A percentile compares a stretch with the other conserved stretches of the same genome.
phyloP scores from a whole-genome alignment of 2,329 filamentous ascomycete species.

The Sphaerostilbella broomeana region DNA sequence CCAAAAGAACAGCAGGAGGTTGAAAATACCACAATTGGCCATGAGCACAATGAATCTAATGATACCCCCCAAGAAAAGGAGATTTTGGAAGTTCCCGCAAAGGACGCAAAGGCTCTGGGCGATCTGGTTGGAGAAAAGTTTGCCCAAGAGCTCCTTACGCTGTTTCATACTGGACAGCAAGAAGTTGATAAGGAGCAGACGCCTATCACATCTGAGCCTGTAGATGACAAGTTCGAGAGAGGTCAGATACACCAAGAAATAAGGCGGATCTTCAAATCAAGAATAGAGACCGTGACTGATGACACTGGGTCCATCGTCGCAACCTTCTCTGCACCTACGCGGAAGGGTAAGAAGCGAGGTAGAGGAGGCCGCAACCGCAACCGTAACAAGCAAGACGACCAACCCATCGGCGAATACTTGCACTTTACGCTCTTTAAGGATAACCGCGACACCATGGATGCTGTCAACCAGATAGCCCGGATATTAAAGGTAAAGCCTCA shows the following conservation, averaged over 20 bases:
- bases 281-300: slow-evolving; percentile 67
- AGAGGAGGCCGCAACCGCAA: slow-evolving; percentile 21
- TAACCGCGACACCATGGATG: slow-evolving; percentile 95
- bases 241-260: slow-evolving; percentile 53
- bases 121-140: slow-evolving; percentile 34
- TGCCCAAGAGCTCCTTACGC: slow-evolving; percentile 33
- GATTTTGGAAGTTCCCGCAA: slow-evolving; percentile 24
- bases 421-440: slow-evolving; percentile 95
- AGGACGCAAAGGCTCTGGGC: slow-evolving; percentile 31
- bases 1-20: slow-evolving; percentile 16
- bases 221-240: slow-evolving; percentile 40
- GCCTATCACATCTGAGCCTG: slow-evolving; percentile 33
- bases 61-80: slow-evolving; percentile 15
- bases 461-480: slow-evolving; percentile 68
- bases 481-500: slow-evolving; percentile 69
- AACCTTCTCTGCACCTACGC: slow-evolving; percentile 48
- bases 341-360: slow-evolving; percentile 25
- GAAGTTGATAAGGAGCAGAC: slow-evolving; percentile 23
- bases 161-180: slow-evolving; percentile 34
- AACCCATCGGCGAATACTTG: slow-evolving; percentile 56
- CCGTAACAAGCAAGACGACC: slow-evolving; percentile 22
- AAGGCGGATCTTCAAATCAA: slow-evolving; percentile 71
- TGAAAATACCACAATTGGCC: slow-evolving; percentile 11
- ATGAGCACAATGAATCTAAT: slow-evolving; percentile 16
- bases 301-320: slow-evolving; percentile 56